A percentile compares a stretch with the other conserved stretches of the same genome.
Evolutionary conservation across 805 yeast genomes (phyloP).

Genomic region (Metschnikowia dekortorum): DNA sequence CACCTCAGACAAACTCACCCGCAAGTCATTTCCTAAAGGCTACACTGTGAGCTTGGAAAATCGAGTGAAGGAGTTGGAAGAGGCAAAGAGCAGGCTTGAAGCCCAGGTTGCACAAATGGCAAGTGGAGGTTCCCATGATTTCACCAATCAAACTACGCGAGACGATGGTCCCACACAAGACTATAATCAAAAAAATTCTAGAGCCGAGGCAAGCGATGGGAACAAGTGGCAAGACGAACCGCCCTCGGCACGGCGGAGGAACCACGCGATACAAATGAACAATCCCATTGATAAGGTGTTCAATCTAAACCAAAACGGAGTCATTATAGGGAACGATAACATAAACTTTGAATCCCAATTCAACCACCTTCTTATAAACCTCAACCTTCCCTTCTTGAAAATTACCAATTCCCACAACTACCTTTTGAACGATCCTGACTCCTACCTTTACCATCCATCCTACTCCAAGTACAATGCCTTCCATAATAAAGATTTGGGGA

Average conservation of each 20-base stretch:
- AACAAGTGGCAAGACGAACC: conserved; percentile 7
- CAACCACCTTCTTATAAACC: conserved; percentile 39
- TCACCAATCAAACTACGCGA: conserved; percentile 16
- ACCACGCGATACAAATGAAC: conserved; percentile 25
- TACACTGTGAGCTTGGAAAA: conserved; percentile 72
- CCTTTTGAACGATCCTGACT: conserved; percentile 37
- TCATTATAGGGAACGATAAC: conserved; percentile 43
- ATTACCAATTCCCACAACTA: conserved; percentile 42
- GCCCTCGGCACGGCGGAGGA: background rate
- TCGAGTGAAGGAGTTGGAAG: conserved; percentile 56
- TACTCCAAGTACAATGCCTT: conserved; percentile 33
- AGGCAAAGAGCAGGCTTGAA: conserved; percentile 27
- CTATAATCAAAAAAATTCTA: background rate
- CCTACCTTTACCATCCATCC: conserved; percentile 39
- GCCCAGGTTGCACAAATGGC: background rate
- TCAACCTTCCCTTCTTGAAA: conserved; percentile 40
- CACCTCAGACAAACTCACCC: conserved; percentile 66
- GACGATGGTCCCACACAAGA: conserved; percentile 19
- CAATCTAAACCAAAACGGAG: conserved; percentile 39
- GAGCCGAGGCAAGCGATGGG: background rate
- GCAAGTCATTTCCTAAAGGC: conserved; percentile 78
- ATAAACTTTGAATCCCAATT: conserved; percentile 43
- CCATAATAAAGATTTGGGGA: conserved; percentile 34
- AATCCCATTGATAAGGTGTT: conserved; percentile 45
- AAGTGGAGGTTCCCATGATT: conserved; percentile 26